Evolutionary conservation across 1,139 yeast genomes (phyloP).

Genomic region (Nakaseomyces kungkrabaensis): DNA sequence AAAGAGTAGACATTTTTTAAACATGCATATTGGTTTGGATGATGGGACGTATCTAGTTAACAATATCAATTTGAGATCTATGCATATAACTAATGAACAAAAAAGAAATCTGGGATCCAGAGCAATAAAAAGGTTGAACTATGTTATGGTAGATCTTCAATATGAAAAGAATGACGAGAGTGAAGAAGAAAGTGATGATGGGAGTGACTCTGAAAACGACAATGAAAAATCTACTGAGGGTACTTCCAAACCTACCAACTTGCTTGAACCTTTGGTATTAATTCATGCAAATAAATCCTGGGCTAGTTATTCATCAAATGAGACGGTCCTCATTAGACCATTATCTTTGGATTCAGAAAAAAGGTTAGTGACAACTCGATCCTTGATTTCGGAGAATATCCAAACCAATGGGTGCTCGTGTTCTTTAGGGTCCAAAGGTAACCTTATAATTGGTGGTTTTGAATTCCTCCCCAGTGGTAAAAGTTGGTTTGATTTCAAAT

Average conservation of each 20-base stretch:
- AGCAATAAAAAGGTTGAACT: not conserved
- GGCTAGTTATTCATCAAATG: conserved; percentile 20
- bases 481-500: conserved; percentile 18
- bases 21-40: conserved; percentile 67
- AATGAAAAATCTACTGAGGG: not conserved
- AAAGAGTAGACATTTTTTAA: conserved; percentile 16
- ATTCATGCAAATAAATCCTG: conserved; percentile 21
- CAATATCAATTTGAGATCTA: conserved; percentile 35
- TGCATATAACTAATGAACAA: conserved; percentile 28
- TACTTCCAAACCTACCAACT: not conserved
- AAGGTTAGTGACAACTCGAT: conserved; percentile 10
- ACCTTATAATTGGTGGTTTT: conserved; percentile 23
- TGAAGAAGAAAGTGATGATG: conserved; percentile 6
- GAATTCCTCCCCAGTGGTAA: conserved; percentile 13
- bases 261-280: conserved; percentile 11
- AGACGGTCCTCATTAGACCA: conserved; percentile 18
- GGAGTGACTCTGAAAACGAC: conserved; percentile 2
- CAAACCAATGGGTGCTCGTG: conserved; percentile 25
- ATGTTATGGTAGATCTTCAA: conserved; percentile 5
- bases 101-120: conserved; percentile 8
- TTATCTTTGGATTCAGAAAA: conserved; percentile 8
- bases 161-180: conserved; percentile 3
- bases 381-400: conserved; percentile 18
- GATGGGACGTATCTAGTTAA: conserved; percentile 74
- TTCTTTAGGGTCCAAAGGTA: conserved; percentile 20